A percentile compares a stretch with the other conserved stretches of the same genome.
Evolutionary conservation across 2,329 filamentous ascomycete genomes (phyloP).

Genomic region (Penicillium concentricum): DNA sequence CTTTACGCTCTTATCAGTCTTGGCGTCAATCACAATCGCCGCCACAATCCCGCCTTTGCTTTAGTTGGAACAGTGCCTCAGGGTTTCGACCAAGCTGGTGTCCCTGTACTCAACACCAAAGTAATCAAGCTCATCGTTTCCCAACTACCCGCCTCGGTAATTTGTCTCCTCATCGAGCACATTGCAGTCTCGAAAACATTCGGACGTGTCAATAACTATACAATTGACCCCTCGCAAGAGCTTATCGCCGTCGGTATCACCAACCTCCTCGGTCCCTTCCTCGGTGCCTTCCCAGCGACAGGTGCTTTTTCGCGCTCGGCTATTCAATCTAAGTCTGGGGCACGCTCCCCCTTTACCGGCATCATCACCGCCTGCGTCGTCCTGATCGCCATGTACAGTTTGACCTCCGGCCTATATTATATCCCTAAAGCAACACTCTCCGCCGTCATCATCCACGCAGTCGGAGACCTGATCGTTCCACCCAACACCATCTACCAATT

Average conservation of each 20-base stretch:
- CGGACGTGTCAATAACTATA: constrained; percentile 88
- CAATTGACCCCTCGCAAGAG: constrained; percentile 89
- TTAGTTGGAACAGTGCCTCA: constrained; percentile 74
- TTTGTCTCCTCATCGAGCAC: constrained; percentile 88
- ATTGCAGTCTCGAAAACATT: constrained; percentile 95
- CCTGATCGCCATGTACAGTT: constrained; percentile 78
- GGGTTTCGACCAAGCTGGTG: constrained; percentile 75
- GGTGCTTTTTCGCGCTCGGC: constrained; percentile 92
- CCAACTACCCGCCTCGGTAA: constrained; percentile 76
- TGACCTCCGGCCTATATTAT: constrained; percentile 85
- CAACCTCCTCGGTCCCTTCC: constrained; percentile 82
- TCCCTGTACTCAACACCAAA: constrained; percentile 62
- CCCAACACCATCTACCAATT: constrained; percentile 88
- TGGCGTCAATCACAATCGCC: constrained; percentile 69
- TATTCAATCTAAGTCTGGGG: constrained; percentile 91
- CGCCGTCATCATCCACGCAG: constrained; percentile 89
- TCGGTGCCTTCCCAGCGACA: constrained; percentile 84
- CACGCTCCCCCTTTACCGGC: constrained; percentile 82
- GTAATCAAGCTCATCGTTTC: constrained; percentile 67
- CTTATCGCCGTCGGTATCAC: constrained; percentile 87
- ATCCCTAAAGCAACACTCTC: constrained; percentile 77
- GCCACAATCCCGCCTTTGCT: constrained; percentile 63
- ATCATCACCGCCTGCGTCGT: constrained; percentile 81
- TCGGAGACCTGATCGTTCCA: constrained; percentile 82
- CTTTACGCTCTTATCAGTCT: constrained; percentile 86